These are phyloP conservation scores for Parafenestella ontariensis DNA, from an alignment of 2,329 filamentous ascomycete species.

Conservation along the genomic window DNA sequence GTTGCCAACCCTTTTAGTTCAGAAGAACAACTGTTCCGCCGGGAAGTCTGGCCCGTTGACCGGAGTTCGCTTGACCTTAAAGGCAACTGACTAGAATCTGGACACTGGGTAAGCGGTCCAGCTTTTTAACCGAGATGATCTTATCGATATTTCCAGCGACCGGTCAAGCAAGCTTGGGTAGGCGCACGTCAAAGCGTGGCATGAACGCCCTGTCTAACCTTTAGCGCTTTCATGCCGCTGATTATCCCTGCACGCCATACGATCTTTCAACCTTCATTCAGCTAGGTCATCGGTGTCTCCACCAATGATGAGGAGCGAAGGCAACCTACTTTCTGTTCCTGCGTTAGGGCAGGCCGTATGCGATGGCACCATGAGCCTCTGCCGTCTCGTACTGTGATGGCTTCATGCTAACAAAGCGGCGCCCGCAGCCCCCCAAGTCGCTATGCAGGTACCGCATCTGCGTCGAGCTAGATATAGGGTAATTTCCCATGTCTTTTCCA, in stretches of 20 bases:
- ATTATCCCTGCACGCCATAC: slow-evolving; percentile 21
- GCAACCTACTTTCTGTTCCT: slow-evolving; percentile 26
- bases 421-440: slow-evolving; percentile 22
- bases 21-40: too few species aligned
- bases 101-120: slow-evolving; percentile 4
- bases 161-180: slow-evolving; percentile 29
- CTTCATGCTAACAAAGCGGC: slow-evolving; percentile 32
- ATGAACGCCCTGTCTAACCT: slow-evolving; percentile 22
- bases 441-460: slow-evolving; percentile 36
- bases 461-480: slow-evolving; percentile 27
- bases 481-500: slow-evolving; percentile 40
- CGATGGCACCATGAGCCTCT: slow-evolving; percentile 18
- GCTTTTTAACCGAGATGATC: slow-evolving; percentile 36
- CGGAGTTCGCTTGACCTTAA: slow-evolving; percentile 1
- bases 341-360: slow-evolving; percentile 18
- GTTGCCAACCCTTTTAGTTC: too few species aligned
- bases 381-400: slow-evolving; percentile 27
- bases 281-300: slow-evolving; percentile 20
- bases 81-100: background rate
- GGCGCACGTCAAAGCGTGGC: slow-evolving; percentile 22
- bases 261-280: slow-evolving; percentile 18
- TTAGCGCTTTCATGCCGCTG: slow-evolving; percentile 23
- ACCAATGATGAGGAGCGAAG: slow-evolving; percentile 18
- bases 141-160: slow-evolving; percentile 27
- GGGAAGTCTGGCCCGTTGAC: slow-evolving; percentile 26